Conservation (phyloP, 805 yeast species). For the Myxozyma vanderwaltii region DNA sequence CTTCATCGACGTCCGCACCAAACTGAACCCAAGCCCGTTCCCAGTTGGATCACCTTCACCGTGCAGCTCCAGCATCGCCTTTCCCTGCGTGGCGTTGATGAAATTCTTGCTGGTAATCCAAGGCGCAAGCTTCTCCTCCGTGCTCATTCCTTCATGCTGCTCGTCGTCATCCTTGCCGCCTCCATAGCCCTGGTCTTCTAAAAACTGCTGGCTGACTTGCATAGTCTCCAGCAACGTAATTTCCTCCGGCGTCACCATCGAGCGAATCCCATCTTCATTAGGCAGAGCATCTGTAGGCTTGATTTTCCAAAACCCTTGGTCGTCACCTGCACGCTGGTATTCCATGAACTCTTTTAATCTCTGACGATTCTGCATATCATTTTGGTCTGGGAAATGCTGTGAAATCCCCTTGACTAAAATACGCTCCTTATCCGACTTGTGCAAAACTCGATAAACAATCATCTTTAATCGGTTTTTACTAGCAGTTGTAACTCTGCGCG, state of each 20-base stretch:
- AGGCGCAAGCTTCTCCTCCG: slow-evolving; percentile 85
- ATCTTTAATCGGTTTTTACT: slow-evolving; percentile 87
- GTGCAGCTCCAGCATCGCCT: slow-evolving; percentile 92
- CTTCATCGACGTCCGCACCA: slow-evolving; percentile 89
- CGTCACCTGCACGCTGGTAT: slow-evolving; percentile 89
- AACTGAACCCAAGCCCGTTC: slow-evolving; percentile 84
- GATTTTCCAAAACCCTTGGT: slow-evolving; percentile 93
- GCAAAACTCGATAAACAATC: slow-evolving; percentile 87
- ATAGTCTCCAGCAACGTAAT: slow-evolving; percentile 81
- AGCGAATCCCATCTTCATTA: slow-evolving; percentile 69
- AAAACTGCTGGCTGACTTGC: slow-evolving; percentile 88
- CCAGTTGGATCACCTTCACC: slow-evolving; percentile 97
- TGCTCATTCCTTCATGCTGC: slow-evolving; percentile 51
- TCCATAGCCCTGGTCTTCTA: slow-evolving; percentile 73
- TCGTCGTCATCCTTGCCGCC: slow-evolving; percentile 47
- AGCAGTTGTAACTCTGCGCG: slow-evolving; percentile 91
- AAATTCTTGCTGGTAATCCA: slow-evolving; percentile 95
- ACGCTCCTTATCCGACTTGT: slow-evolving; percentile 70
- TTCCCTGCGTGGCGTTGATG: slow-evolving; percentile 90
- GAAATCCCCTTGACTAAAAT: slow-evolving; percentile 85
- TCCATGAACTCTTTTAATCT: slow-evolving; percentile 97
- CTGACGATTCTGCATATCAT: slow-evolving; percentile 96
- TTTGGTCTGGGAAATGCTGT: slow-evolving; percentile 92
- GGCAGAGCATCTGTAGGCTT: slow-evolving; percentile 69
- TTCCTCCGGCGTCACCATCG: slow-evolving; percentile 93